Evolutionary conservation across 441 rosid genomes (phyloP).

Genomic region (Gossypium aridum): DNA sequence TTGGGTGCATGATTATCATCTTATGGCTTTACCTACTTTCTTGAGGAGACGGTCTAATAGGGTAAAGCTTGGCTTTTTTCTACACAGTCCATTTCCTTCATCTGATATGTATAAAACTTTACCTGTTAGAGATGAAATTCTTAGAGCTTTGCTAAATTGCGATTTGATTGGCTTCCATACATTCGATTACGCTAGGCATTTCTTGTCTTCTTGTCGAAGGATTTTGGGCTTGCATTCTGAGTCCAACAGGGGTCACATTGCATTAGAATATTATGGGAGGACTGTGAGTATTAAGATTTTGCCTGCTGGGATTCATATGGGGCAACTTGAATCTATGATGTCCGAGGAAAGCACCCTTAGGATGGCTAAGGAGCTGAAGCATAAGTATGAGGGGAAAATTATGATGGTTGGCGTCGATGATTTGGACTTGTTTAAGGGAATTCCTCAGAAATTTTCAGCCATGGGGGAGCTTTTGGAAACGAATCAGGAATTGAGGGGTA

Average conservation of each 20-base stretch:
- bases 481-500: constrained; percentile 37
- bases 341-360: constrained; percentile 28
- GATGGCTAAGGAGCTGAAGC: constrained; percentile 50
- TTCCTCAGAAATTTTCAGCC: constrained; percentile 64
- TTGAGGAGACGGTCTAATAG: constrained; percentile 45
- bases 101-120: constrained; percentile 66
- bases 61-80: constrained; percentile 60
- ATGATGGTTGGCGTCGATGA: constrained; percentile 78
- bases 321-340: constrained; percentile 47
- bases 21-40: constrained; percentile 64
- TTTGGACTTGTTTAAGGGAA: constrained; percentile 73
- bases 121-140: constrained; percentile 69
- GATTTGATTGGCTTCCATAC: constrained; percentile 82
- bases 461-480: constrained; percentile 55
- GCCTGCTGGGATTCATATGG: constrained; percentile 76
- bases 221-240: constrained; percentile 72
- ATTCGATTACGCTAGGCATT: constrained; percentile 83
- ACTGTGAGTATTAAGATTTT: constrained; percentile 69
- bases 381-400: constrained; percentile 40
- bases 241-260: constrained; percentile 80
- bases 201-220: constrained; percentile 76
- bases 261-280: constrained; percentile 70
- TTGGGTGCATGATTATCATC: constrained; percentile 84
- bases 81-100: constrained; percentile 69
- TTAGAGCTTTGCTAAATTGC: constrained; percentile 63